phyloP scores from a whole-genome alignment of 2,329 filamentous ascomycete species.

The Podosphaera fusca region DNA sequence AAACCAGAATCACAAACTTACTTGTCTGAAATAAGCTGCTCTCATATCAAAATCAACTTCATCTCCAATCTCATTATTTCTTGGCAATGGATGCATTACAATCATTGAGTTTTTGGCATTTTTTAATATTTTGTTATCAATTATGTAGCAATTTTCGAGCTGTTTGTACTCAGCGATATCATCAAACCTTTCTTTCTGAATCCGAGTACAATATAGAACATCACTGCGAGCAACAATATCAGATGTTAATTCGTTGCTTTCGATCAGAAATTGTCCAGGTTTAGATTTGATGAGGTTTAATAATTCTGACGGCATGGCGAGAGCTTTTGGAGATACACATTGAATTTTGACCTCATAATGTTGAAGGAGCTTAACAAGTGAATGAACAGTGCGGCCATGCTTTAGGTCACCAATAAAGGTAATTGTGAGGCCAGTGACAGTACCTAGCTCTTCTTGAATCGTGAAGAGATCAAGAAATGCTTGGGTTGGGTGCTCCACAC shows the following conservation, averaged over 20 bases:
- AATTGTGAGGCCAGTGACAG: slow-evolving; percentile 83
- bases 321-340: slow-evolving; percentile 61
- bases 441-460: slow-evolving; percentile 90
- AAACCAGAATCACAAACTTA: slow-evolving; percentile 26
- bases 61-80: slow-evolving; percentile 80
- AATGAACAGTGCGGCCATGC: slow-evolving; percentile 88
- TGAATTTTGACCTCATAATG: slow-evolving; percentile 93
- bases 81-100: slow-evolving; percentile 83
- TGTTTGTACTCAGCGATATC: slow-evolving; percentile 58
- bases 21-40: slow-evolving; percentile 97
- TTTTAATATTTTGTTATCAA: slow-evolving; percentile 77
- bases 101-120: slow-evolving; percentile 83
- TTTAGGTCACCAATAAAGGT: slow-evolving; percentile 87
- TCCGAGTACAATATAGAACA: slow-evolving; percentile 87
- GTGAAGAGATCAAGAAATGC: slow-evolving; percentile 96
- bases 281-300: slow-evolving; percentile 41
- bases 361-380: slow-evolving; percentile 73
- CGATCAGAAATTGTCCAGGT: slow-evolving; percentile 54
- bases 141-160: slow-evolving; percentile 70
- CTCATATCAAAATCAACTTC: slow-evolving; percentile 96
- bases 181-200: slow-evolving; percentile 92
- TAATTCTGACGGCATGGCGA: slow-evolving; percentile 55
- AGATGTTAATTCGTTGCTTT: slow-evolving; percentile 57
- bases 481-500: slow-evolving; percentile 89
- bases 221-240: slow-evolving; percentile 74